These are phyloP conservation scores for Thecaphora thlaspeos DNA, from an alignment of 1,284 basidiomycete species.

Conservation along the genomic window DNA sequence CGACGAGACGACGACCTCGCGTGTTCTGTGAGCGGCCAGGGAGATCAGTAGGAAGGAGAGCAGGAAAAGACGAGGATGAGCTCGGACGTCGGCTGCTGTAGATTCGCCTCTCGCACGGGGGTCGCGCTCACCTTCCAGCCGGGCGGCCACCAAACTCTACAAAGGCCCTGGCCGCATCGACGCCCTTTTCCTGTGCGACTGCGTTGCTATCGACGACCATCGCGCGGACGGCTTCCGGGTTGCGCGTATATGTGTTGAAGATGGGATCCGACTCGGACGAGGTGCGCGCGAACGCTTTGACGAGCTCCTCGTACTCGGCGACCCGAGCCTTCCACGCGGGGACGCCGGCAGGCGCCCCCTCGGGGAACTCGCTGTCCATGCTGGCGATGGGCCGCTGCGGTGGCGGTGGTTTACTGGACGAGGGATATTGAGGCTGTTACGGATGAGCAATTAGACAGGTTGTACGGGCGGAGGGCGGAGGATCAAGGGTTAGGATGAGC, in stretches of 20 bases:
- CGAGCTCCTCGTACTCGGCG: slow-evolving; percentile 84
- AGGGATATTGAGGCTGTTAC: too few species aligned
- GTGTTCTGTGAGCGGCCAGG: slow-evolving; percentile 61
- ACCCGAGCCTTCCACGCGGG: slow-evolving; percentile 90
- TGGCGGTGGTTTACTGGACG: too few species aligned
- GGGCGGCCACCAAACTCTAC: slow-evolving; percentile 89
- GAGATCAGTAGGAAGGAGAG: not conserved
- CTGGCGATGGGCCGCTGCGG: too few species aligned
- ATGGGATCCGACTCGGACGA: slow-evolving; percentile 89
- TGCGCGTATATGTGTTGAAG: slow-evolving; percentile 78
- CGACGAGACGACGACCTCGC: slow-evolving; percentile 78
- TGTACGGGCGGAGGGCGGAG: too few species aligned
- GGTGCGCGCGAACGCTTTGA: slow-evolving; percentile 58
- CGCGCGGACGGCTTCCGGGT: slow-evolving; percentile 63
- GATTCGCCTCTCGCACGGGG: not conserved
- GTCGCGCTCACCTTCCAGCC: slow-evolving; percentile 58
- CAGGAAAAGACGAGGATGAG: not conserved
- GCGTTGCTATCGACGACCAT: slow-evolving; percentile 75
- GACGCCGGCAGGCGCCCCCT: slow-evolving; percentile 55
- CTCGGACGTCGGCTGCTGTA: not conserved
- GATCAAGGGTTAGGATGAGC: too few species aligned
- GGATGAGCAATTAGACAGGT: too few species aligned
- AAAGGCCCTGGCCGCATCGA: slow-evolving; percentile 70
- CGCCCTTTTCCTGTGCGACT: slow-evolving; percentile 97
- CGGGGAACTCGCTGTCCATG: slow-evolving; percentile 36